Evolutionary conservation across 2,329 filamentous ascomycete genomes (phyloP).

Genomic region (Botryotinia narcissicola): DNA sequence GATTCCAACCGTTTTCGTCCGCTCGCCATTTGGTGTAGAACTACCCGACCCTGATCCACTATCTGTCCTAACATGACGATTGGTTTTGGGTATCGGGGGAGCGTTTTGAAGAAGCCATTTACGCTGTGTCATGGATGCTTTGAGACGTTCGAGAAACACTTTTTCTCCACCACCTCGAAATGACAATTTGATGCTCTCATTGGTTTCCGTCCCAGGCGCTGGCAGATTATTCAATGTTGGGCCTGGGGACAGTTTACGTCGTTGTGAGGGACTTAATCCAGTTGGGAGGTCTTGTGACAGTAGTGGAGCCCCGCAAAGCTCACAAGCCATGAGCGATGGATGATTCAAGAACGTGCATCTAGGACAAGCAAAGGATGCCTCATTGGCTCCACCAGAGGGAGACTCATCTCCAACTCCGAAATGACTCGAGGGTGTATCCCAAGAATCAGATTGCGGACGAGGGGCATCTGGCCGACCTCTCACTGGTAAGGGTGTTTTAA

Average conservation of each 20-base stretch:
- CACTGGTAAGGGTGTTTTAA: conserved; percentile 35
- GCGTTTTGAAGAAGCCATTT: conserved; percentile 94
- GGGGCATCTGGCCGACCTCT: conserved; percentile 30
- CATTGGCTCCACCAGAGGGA: conserved; percentile 30
- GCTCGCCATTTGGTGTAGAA: conserved; percentile 38
- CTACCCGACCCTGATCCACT: conserved; percentile 39
- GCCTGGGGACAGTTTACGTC: conserved; percentile 73
- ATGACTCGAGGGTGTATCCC: conserved; percentile 21
- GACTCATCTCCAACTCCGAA: background rate
- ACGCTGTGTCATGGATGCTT: conserved; percentile 81
- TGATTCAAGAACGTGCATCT: conserved; percentile 94
- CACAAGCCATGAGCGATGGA: conserved; percentile 78
- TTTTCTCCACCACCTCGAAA: conserved; percentile 88
- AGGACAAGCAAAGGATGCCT: conserved; percentile 64
- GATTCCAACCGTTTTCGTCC: conserved; percentile 74
- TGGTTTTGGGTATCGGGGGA: conserved; percentile 74
- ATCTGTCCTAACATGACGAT: conserved; percentile 39
- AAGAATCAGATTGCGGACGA: conserved; percentile 31
- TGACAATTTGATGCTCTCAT: conserved; percentile 83
- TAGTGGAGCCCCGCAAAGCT: conserved; percentile 84
- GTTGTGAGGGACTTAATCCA: conserved; percentile 43
- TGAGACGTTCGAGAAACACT: conserved; percentile 85
- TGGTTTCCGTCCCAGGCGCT: conserved; percentile 51
- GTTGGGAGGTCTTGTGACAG: conserved; percentile 51
- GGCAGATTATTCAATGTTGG: conserved; percentile 52